Base-by-base conservation (phyloP, 176 grass and related monocot genomes). In the Carex parvula region DNA sequence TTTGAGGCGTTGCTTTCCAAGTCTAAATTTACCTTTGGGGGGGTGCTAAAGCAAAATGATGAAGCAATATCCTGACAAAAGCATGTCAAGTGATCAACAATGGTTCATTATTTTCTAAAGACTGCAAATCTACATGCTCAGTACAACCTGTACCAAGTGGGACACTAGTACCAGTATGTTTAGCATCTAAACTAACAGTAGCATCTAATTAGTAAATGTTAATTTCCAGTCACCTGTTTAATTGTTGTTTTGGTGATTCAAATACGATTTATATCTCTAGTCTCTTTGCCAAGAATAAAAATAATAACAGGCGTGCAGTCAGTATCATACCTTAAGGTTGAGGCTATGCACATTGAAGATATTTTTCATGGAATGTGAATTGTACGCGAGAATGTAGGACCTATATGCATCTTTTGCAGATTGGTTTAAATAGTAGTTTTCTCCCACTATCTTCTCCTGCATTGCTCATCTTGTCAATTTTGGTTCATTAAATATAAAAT, bases 391-490 rank as follows among this genome's bases (percentile, higher is more conserved):
- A 76, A 98, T 87, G 7, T 98, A 98, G 74, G 95, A 93, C 69
- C 88, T 90, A 73, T 95, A 98, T 15, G 95, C 95, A 84, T 98
- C 95, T 88, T 95, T 98, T 14, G 95, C 92, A 75, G 95, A 98
- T 26, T 95, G 92, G 64, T 88, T 87, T 39, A 98, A 68, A 87
- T 89, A 98, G 83, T 95, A 98, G 58, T 98, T 98, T 61, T 91
- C 90, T 1, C 87, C 86, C 55, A 91, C 88, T 79, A 97, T 91
- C 50, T 91, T 97, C 69, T 97, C 94, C 94, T 97, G 89, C 39
- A 64, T 46, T 78, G 56, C 26, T 18, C 42, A 78, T 57, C 52
- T 81, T 62, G 86, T 80, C 20, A 87, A 59, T 37, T 67, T 87
- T 18, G 69, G 69, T 79, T 91, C 59, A 66, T 52, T 60, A 54